Conservation (phyloP, 169 alveolate species). For the Perkinsus chesapeaki region DNA sequence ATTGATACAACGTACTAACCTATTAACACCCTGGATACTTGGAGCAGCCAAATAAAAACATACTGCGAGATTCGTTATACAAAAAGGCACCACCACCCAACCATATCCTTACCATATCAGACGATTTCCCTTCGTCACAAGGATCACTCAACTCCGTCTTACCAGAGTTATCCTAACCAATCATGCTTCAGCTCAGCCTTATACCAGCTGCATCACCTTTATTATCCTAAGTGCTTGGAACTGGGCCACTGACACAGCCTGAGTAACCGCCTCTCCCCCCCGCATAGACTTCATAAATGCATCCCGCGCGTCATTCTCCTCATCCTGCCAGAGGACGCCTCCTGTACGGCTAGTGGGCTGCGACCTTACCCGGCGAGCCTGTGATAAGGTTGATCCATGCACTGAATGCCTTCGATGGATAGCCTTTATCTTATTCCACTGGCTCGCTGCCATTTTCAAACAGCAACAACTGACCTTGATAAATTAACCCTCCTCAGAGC, state of each 20-base stretch:
- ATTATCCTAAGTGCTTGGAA: not conserved
- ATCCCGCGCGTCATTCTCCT: not conserved
- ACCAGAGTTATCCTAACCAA: too few species aligned
- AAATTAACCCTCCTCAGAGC: not conserved
- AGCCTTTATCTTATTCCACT: not conserved
- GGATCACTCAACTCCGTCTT: too few species aligned
- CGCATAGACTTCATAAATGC: not conserved
- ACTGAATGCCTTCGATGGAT: not conserved
- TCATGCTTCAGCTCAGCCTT: too few species aligned
- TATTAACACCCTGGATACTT: too few species aligned
- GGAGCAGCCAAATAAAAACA: too few species aligned
- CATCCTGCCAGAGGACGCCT: not conserved
- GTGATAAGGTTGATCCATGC: not conserved
- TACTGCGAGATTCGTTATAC: too few species aligned
- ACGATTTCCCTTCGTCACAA: too few species aligned
- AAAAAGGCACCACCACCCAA: too few species aligned
- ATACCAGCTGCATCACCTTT: not conserved
- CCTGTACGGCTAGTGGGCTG: not conserved
- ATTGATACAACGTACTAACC: too few species aligned
- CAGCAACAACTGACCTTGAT: not conserved
- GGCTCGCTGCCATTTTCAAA: not conserved
- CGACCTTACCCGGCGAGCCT: not conserved
- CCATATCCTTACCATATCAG: too few species aligned
- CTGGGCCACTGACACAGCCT: not conserved
- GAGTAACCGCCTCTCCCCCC: not conserved